Evolutionary conservation across 1,139 yeast genomes (phyloP).

Genomic region (Diutina sp.): DNA sequence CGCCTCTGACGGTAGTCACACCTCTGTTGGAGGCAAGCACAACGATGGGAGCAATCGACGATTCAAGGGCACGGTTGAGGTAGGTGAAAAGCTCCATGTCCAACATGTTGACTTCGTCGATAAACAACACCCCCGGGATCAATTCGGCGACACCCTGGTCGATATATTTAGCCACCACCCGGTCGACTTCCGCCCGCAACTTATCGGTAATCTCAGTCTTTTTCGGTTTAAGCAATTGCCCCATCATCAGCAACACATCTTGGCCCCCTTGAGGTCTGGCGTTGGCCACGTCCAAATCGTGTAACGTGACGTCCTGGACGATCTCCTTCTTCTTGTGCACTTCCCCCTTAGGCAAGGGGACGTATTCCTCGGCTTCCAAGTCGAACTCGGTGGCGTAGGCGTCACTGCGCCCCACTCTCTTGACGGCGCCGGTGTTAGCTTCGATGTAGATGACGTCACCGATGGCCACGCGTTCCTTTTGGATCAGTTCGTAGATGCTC

Average conservation of each 20-base stretch:
- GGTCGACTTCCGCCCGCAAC: slow-evolving; percentile 83
- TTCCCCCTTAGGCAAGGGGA: slow-evolving; percentile 96
- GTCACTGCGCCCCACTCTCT: slow-evolving; percentile 94
- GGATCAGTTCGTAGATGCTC: slow-evolving; percentile 88
- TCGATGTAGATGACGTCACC: slow-evolving; percentile 97
- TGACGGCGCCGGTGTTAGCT: slow-evolving; percentile 95
- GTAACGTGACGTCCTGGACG: slow-evolving; percentile 93
- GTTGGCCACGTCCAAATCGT: slow-evolving; percentile 92
- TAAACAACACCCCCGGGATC: slow-evolving; percentile 84
- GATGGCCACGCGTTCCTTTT: slow-evolving; percentile 84
- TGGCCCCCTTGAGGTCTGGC: slow-evolving; percentile 99
- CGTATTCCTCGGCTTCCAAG: slow-evolving; percentile 96
- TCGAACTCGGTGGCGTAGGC: slow-evolving; percentile 98
- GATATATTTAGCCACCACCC: slow-evolving; percentile 89
- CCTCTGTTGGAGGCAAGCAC: slow-evolving; percentile 58
- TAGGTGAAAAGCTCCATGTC: slow-evolving; percentile 1
- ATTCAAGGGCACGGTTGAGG: neutral
- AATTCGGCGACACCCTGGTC: slow-evolving; percentile 98
- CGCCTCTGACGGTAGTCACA: slow-evolving; percentile 79
- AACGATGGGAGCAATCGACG: slow-evolving; percentile 1
- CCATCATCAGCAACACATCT: slow-evolving; percentile 97
- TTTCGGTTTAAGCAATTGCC: slow-evolving; percentile 88
- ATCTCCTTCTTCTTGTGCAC: slow-evolving; percentile 97
- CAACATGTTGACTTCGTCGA: slow-evolving; percentile 2
- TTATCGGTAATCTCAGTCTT: slow-evolving; percentile 98